Conservation (phyloP, 495 filamentous ascomycete genomes). For the Tetracladium marchalianum region DNA sequence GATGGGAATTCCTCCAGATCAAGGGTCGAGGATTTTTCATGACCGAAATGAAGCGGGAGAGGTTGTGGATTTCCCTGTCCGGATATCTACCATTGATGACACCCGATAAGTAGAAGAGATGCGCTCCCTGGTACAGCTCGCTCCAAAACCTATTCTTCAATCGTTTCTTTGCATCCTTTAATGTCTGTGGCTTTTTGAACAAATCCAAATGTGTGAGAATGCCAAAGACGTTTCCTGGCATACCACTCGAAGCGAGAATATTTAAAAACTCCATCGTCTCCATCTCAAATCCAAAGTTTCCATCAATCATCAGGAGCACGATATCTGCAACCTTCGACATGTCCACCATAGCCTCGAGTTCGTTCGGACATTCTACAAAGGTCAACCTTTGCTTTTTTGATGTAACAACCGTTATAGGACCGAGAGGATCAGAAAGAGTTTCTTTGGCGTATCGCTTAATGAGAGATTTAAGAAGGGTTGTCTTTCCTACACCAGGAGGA, state of each 20-base stretch:
- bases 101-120: slow-evolving; percentile 91
- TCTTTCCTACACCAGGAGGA: slow-evolving; percentile 70
- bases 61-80: slow-evolving; percentile 90
- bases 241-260: slow-evolving; percentile 76
- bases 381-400: slow-evolving; percentile 88
- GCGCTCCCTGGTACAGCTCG: slow-evolving; percentile 92
- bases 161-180: slow-evolving; percentile 88
- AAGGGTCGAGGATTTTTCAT: slow-evolving; percentile 98
- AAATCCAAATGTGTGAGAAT: slow-evolving; percentile 93
- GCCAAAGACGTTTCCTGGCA: slow-evolving; percentile 97
- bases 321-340: slow-evolving; percentile 95
- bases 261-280: slow-evolving; percentile 99
- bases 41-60: slow-evolving; percentile 87
- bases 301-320: slow-evolving; percentile 93
- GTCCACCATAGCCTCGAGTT: slow-evolving; percentile 92
- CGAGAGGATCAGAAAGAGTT: slow-evolving; percentile 76
- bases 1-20: slow-evolving; percentile 94
- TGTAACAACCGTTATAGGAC: slow-evolving; percentile 89
- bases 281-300: slow-evolving; percentile 98
- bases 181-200: slow-evolving; percentile 81
- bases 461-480: slow-evolving; percentile 71
- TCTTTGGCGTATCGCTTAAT: slow-evolving; percentile 94
- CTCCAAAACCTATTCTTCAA: slow-evolving; percentile 94
- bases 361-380: slow-evolving; percentile 92
- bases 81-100: slow-evolving; percentile 95